Percentiles rank a stretch among this genome's conserved stretches.
Conservation (phyloP, 257 asterid species). For the Ligustrum vulgare region DNA sequence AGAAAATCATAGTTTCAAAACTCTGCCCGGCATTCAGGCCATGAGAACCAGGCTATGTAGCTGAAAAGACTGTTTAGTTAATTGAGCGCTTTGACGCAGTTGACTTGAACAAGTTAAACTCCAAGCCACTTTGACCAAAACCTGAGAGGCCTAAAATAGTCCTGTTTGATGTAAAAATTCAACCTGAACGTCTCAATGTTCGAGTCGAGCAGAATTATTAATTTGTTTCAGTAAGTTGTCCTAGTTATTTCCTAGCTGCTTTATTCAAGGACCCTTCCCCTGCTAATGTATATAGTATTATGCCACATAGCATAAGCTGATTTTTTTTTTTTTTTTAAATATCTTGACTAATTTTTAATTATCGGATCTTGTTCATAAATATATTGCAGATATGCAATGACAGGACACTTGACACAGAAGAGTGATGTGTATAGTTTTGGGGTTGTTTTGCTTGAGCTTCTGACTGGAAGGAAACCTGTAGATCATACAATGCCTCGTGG, state of each 20-base stretch:
- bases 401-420: constrained; percentile 91
- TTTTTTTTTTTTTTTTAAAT: neutral
- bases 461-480: constrained; percentile 45
- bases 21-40: neutral
- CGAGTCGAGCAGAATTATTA: no score
- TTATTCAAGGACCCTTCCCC: neutral
- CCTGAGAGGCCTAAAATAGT: no score
- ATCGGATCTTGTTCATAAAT: constrained; percentile 10
- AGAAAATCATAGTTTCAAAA: no score
- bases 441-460: constrained; percentile 39
- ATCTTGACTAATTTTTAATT: constrained; percentile 15
- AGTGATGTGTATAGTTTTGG: constrained; percentile 67
- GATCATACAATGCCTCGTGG: constrained; percentile 65
- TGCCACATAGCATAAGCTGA: neutral
- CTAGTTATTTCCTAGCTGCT: neutral
- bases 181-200: no score
- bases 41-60: no score
- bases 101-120: no score
- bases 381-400: constrained; percentile 83
- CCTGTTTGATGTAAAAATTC: no score
- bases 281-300: neutral
- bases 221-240: neutral
- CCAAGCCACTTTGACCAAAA: no score
- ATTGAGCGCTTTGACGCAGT: no score
- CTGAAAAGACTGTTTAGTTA: no score